Evolutionary conservation across 2,329 filamentous ascomycete species (phyloP).

Genomic region (Nemania bipapillata): DNA sequence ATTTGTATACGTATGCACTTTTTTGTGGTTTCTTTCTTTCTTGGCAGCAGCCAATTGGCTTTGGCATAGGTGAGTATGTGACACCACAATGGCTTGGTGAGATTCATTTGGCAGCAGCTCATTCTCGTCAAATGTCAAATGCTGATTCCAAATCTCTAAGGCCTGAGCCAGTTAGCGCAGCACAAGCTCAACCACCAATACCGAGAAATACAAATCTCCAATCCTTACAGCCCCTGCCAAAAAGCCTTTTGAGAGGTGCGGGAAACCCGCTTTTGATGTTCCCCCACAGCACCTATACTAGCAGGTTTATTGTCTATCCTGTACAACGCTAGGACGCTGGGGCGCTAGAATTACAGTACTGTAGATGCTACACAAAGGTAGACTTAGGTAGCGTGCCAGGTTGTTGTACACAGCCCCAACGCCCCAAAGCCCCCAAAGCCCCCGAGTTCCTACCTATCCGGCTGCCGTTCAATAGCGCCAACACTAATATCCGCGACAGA

Average conservation of each 20-base stretch:
- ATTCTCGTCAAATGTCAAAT: background rate
- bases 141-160: constrained; percentile 30
- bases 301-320: background rate
- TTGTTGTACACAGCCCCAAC: constrained; percentile 13
- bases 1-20: constrained; percentile 22
- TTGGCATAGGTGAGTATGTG: background rate
- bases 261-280: constrained; percentile 26
- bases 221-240: constrained; percentile 25
- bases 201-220: constrained; percentile 28
- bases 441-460: background rate
- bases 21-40: background rate
- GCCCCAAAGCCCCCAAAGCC: too few species aligned
- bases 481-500: constrained; percentile 3
- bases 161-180: constrained; percentile 10
- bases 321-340: background rate
- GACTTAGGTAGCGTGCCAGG: background rate
- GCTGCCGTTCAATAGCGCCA: constrained; percentile 2
- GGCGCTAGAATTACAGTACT: too few species aligned
- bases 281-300: constrained; percentile 24
- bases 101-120: constrained; percentile 14
- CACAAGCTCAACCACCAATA: constrained; percentile 3
- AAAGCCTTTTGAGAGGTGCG: constrained; percentile 15
- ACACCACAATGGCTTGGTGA: constrained; percentile 21
- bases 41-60: constrained; percentile 29
- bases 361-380: background rate